Evolutionary conservation across 192 early-diverging fungal genomes (phyloP).

Genomic region (Ramicandelaber brevisporus): DNA sequence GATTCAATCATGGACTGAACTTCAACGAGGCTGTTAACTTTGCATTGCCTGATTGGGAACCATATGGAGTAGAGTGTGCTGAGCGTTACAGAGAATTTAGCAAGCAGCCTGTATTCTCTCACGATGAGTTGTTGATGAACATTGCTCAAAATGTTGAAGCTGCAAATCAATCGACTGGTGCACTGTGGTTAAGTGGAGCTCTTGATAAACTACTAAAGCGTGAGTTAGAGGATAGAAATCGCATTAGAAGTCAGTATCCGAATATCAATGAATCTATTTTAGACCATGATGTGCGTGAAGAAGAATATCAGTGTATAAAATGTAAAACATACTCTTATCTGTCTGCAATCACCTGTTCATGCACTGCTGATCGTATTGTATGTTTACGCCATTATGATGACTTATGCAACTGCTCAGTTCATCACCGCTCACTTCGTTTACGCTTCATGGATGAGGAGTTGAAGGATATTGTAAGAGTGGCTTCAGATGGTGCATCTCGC

Average conservation of each 20-base stretch:
- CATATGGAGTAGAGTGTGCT: constrained; percentile 52
- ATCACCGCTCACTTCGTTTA: constrained; percentile 11
- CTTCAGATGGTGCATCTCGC: constrained; percentile 3
- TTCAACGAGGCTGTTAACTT: constrained; percentile 95
- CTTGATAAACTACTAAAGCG: constrained; percentile 19
- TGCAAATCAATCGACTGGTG: constrained; percentile 2
- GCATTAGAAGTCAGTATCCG: constrained; percentile 7
- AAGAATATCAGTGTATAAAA: constrained; percentile 29
- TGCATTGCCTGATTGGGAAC: constrained; percentile 77
- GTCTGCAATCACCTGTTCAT: constrained; percentile 31
- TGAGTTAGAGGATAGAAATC: constrained; percentile 23
- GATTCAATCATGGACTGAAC: constrained; percentile 97
- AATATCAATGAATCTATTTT: constrained; percentile 10
- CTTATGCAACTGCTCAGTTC: constrained; percentile 20
- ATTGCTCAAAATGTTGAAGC: constrained; percentile 20
- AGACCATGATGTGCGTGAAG: constrained; percentile 19
- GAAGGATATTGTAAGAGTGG: constrained; percentile 3
- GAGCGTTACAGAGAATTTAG: constrained; percentile 51
- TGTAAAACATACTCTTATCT: constrained; percentile 53
- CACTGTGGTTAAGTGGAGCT: constrained; percentile 15
- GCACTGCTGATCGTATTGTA: constrained; percentile 26
- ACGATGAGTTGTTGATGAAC: constrained; percentile 70
- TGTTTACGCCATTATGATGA: constrained; percentile 34
- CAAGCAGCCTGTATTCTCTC: constrained; percentile 75
- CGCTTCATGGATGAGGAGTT: constrained; percentile 25